A percentile compares a stretch with the other conserved stretches of the same genome.
Evolutionary conservation across 305 asterid genomes (phyloP).

Genomic region (Solanum hybrid): DNA sequence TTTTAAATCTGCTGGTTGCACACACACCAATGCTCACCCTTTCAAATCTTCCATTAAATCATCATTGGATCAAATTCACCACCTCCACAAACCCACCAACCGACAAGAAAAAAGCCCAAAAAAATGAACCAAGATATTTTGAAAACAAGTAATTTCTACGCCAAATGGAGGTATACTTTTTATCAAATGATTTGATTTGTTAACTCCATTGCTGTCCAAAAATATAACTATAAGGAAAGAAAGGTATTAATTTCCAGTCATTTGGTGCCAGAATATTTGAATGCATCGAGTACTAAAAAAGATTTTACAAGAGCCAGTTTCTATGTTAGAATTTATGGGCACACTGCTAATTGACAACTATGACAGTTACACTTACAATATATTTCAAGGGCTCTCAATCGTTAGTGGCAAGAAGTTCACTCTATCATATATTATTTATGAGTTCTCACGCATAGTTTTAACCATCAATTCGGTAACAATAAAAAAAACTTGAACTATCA

Average conservation of each 20-base stretch:
- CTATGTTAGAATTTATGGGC: background rate
- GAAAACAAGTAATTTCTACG: background rate
- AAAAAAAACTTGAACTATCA: background rate
- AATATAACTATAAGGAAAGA: slow-evolving; percentile 16
- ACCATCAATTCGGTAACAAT: too few species aligned
- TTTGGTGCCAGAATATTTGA: too few species aligned
- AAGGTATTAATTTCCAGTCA: background rate
- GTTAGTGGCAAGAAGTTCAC: too few species aligned
- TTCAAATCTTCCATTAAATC: background rate
- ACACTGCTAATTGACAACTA: slow-evolving; percentile 11
- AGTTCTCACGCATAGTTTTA: too few species aligned
- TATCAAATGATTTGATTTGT: background rate
- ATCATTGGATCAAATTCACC: background rate
- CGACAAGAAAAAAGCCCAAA: background rate
- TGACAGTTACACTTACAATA: too few species aligned
- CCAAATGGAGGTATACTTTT: background rate
- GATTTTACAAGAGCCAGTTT: too few species aligned
- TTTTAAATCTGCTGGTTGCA: background rate
- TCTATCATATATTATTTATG: too few species aligned
- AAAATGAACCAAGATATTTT: background rate
- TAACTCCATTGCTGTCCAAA: background rate
- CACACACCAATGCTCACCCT: background rate
- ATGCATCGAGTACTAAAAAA: too few species aligned
- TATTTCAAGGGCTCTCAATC: too few species aligned
- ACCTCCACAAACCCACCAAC: background rate